A percentile compares a stretch with the other conserved stretches of the same genome.
These are phyloP conservation scores for Xylariaceae sp. DNA, from an alignment of 2,329 filamentous ascomycete species.

Conservation along the genomic window DNA sequence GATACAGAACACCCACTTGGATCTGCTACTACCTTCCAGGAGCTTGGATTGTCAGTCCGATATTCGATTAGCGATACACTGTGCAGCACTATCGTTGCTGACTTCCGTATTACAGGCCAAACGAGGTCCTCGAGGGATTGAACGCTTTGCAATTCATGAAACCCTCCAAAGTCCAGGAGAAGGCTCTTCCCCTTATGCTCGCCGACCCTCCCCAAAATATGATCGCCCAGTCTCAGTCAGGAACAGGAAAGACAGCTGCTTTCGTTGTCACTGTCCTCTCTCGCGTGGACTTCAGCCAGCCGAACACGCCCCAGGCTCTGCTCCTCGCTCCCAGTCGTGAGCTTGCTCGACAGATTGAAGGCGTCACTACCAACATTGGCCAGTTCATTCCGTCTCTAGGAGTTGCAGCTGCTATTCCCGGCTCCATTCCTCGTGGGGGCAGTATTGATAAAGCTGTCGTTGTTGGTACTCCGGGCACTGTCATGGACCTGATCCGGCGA, in stretches of 20 bases:
- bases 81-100: background rate
- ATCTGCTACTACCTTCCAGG: conserved; percentile 82
- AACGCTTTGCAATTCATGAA: conserved; percentile 86
- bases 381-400: conserved; percentile 78
- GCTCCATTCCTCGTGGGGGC: conserved; percentile 72
- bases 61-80: background rate
- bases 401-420: conserved; percentile 83
- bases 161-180: conserved; percentile 97
- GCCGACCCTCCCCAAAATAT: conserved; percentile 88
- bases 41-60: conserved; percentile 78
- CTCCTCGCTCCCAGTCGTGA: conserved; percentile 93
- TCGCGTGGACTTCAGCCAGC: conserved; percentile 76
- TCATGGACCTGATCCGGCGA: conserved; percentile 83
- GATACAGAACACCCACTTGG: conserved; percentile 87
- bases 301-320: conserved; percentile 80
- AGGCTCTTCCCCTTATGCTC: conserved; percentile 88
- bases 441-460: conserved; percentile 79
- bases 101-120: conserved; percentile 30
- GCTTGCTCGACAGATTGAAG: conserved; percentile 91
- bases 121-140: conserved; percentile 72
- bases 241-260: conserved; percentile 96
- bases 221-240: conserved; percentile 98
- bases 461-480: conserved; percentile 92
- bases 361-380: conserved; percentile 83
- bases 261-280: conserved; percentile 93